Percentiles rank a stretch among this genome's conserved stretches.
phyloP scores from a whole-genome alignment of 2,329 filamentous ascomycete genomes.

The Kalmusia sp. region DNA sequence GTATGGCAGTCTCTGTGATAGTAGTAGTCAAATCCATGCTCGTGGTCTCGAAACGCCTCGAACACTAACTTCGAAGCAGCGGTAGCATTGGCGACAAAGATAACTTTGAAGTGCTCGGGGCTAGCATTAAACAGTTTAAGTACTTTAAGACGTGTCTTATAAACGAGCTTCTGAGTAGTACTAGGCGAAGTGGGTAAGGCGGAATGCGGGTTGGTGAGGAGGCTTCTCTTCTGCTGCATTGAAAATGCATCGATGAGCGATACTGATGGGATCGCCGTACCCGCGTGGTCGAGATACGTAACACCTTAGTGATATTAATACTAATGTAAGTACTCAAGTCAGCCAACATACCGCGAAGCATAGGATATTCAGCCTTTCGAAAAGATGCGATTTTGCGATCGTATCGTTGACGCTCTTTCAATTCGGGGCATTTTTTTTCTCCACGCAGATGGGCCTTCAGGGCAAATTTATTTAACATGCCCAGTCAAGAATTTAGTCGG shows the following conservation, averaged over 20 bases:
- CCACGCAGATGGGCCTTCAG: not conserved
- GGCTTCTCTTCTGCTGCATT: slow-evolving; percentile 59
- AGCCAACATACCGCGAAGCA: slow-evolving; percentile 27
- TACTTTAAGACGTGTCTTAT: slow-evolving; percentile 49
- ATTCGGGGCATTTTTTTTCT: not conserved
- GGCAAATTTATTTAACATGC: not conserved
- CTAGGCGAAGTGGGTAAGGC: slow-evolving; percentile 65
- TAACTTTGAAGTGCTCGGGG: slow-evolving; percentile 79
- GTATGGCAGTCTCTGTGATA: slow-evolving; percentile 89
- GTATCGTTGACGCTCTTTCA: slow-evolving; percentile 3
- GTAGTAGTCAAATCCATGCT: slow-evolving; percentile 74
- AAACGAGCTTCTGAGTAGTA: slow-evolving; percentile 65
- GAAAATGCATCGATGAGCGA: slow-evolving; percentile 65
- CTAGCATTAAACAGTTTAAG: slow-evolving; percentile 82
- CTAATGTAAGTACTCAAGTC: too few relatives aligned
- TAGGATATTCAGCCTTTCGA: slow-evolving; percentile 31
- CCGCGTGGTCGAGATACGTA: slow-evolving; percentile 65
- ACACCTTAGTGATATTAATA: slow-evolving; percentile 16
- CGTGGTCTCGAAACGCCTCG: slow-evolving; percentile 73
- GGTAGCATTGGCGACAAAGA: slow-evolving; percentile 94
- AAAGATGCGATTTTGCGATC: slow-evolving; percentile 4
- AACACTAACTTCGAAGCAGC: slow-evolving; percentile 85
- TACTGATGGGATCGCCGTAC: slow-evolving; percentile 55
- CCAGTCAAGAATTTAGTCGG: too few relatives aligned
- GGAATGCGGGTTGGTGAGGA: slow-evolving; percentile 76